Base-by-base conservation (phyloP, 352 stramenopile species). In the Poterioochromonas sp. region DNA sequence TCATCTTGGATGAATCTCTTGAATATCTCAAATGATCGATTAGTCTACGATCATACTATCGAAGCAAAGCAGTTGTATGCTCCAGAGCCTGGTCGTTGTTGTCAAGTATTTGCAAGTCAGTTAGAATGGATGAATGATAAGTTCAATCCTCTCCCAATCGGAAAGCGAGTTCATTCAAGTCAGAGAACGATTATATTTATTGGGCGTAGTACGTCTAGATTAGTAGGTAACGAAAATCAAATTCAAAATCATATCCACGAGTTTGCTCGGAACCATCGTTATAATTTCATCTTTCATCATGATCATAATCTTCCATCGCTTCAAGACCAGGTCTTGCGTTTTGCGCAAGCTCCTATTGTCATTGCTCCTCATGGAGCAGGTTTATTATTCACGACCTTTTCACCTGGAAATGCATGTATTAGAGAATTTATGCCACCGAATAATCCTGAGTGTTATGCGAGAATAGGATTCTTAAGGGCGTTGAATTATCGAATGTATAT, bases 331-430 rank as follows among this genome's bases (percentile, higher is more conserved):
- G 26, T 65, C n/a, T 15, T 29, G 12, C 8, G 8, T 39, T 65
- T 65, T 65, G 8, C 54, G 5, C 8, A 39, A 35, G 54, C 54
- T 11, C 8, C n/a, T 39, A 65, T 65, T 39, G 54, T 65, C n/a
- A 32, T 65, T 15, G 54, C 26, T 39, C 54, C 54, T 35, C 54
- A 65, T 65, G 54, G 54, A 32, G 54, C 54, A 65, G 54, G 54
- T 39, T 15, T 35, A 39, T 65, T 65, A 22, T 65, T 65, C 54
- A 65, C n/a, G 3, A 39, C 8, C n/a, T 65, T 65, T 22, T 65
- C 54, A 39, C 54, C 54, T 32, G n/a, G 26, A 32, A 65, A 65
- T 65, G 54, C 54, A 12, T 65, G 54, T 39, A 65, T 65, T 39
- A 65, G 5, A 29, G 54, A 65, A 65, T 65, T 65, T 22, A 65